These are phyloP conservation scores for Bacidia rubella DNA, from an alignment of 495 filamentous ascomycete genomes.

Conservation along the genomic window DNA sequence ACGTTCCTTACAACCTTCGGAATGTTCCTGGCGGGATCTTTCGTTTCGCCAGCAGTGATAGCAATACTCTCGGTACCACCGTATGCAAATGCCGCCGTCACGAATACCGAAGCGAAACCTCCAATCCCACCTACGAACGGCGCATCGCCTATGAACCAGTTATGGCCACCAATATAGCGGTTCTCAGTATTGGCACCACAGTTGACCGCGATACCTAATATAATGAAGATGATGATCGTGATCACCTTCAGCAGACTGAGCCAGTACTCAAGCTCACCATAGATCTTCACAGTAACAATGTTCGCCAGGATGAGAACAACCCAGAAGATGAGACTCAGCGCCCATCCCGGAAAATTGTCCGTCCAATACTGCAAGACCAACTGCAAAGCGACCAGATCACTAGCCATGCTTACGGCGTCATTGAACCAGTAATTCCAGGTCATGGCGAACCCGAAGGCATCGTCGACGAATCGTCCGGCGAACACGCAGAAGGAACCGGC, in stretches of 20 bases:
- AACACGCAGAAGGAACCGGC: constrained; percentile 39
- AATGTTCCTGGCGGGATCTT: constrained; percentile 32
- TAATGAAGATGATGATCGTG: constrained; percentile 42
- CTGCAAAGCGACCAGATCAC: constrained; percentile 41
- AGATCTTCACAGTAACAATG: constrained; percentile 36
- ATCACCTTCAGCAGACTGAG: constrained; percentile 41
- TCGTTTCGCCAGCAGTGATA: constrained; percentile 41
- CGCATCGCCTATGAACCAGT: constrained; percentile 33
- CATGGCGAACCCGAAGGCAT: constrained; percentile 30
- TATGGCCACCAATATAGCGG: constrained; percentile 33
- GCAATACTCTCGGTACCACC: constrained; percentile 45
- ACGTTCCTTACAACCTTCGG: constrained; percentile 39
- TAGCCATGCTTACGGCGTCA: constrained; percentile 42
- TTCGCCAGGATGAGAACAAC: constrained; percentile 35
- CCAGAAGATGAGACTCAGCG: constrained; percentile 39
- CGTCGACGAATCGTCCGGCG: constrained; percentile 26
- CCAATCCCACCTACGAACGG: constrained; percentile 42
- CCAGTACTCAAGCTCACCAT: constrained; percentile 46
- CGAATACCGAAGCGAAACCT: constrained; percentile 40
- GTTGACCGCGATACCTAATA: constrained; percentile 38
- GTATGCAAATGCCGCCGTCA: constrained; percentile 38
- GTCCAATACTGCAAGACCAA: constrained; percentile 40
- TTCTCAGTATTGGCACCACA: constrained; percentile 34
- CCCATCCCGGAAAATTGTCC: constrained; percentile 38
- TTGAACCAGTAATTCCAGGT: constrained; percentile 50